Evolutionary conservation across 306 rosid species (phyloP).

Genomic region (Cicer chorassanicum): DNA sequence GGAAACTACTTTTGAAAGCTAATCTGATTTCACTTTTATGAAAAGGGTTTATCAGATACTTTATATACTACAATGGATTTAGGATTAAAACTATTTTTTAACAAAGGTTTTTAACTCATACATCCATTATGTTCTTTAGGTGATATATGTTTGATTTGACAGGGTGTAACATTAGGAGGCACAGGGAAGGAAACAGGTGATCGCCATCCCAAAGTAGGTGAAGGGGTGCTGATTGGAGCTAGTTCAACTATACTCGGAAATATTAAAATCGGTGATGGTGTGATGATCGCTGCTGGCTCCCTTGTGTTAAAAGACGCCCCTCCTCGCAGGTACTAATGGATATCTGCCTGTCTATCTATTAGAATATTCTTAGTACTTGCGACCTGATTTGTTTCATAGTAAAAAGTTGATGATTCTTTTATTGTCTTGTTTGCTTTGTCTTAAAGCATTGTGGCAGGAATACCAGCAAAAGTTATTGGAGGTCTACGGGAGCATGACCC

Average conservation of each 20-base stretch:
- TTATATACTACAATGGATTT: neutral
- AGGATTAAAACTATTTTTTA: neutral
- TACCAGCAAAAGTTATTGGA: conserved; percentile 81
- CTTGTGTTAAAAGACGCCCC: conserved; percentile 82
- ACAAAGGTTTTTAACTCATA: neutral
- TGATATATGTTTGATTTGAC: conserved; percentile 41
- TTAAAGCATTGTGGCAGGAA: conserved; percentile 86
- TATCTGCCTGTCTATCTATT: neutral
- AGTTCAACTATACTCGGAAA: conserved; percentile 87
- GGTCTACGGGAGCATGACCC: conserved; percentile 68
- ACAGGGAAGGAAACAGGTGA: conserved; percentile 84
- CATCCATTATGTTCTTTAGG: conserved; percentile 34
- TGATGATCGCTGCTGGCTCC: conserved; percentile 90
- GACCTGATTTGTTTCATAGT: conserved; percentile 9
- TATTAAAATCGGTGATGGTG: conserved; percentile 80
- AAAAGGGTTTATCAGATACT: conserved; percentile 4
- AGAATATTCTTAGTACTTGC: conserved; percentile 23
- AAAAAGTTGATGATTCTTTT: conserved; percentile 34
- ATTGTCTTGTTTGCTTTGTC: conserved; percentile 29
- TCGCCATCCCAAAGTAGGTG: conserved; percentile 95
- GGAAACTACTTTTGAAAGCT: conserved; percentile 24
- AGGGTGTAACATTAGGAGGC: conserved; percentile 97
- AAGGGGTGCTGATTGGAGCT: conserved; percentile 90
- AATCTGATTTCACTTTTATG: conserved; percentile 20
- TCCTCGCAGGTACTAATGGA: conserved; percentile 66